Evolutionary conservation across 108 stramenopile species (phyloP).

Genomic region (Hondaea fermentalgiana): DNA sequence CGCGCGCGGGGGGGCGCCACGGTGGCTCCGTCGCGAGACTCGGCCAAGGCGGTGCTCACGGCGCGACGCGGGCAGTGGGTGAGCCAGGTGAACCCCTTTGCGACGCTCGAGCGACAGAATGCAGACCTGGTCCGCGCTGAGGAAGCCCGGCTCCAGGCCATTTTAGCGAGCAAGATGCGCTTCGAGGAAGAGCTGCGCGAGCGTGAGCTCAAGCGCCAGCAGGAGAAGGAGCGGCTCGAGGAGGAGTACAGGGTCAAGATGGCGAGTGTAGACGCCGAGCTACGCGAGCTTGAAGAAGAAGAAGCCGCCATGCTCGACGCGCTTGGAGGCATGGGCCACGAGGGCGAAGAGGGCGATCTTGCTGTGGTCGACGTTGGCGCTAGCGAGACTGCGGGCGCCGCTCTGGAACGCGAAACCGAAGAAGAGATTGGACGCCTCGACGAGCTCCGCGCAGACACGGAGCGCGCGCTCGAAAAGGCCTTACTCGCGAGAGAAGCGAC

Average conservation of each 20-base stretch:
- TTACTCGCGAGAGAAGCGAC: not conserved
- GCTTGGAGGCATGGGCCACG: not conserved
- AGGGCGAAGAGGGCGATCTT: not conserved
- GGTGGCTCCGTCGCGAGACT: not conserved
- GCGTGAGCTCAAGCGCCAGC: not conserved
- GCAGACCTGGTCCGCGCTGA: not conserved
- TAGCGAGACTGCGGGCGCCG: not conserved
- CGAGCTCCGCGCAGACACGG: not conserved
- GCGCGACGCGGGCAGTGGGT: constrained; percentile 6
- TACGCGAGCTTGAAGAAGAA: not conserved
- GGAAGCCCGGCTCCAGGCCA: not conserved
- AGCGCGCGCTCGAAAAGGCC: not conserved
- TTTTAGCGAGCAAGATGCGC: not conserved
- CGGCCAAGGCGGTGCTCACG: not conserved
- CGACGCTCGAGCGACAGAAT: not conserved
- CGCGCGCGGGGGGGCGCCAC: not conserved
- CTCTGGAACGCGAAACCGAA: not conserved
- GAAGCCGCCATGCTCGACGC: not conserved
- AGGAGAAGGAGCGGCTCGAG: not conserved
- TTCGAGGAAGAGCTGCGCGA: not conserved
- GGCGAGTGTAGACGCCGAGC: not conserved
- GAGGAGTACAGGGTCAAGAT: constrained; percentile 6
- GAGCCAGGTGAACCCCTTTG: not conserved
- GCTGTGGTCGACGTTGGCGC: not conserved
- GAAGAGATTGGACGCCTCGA: not conserved